Percentiles rank a stretch among this genome's conserved stretches.
Evolutionary conservation across 768 basidiomycete genomes (phyloP).

Genomic region (Trametes gibbosa): DNA sequence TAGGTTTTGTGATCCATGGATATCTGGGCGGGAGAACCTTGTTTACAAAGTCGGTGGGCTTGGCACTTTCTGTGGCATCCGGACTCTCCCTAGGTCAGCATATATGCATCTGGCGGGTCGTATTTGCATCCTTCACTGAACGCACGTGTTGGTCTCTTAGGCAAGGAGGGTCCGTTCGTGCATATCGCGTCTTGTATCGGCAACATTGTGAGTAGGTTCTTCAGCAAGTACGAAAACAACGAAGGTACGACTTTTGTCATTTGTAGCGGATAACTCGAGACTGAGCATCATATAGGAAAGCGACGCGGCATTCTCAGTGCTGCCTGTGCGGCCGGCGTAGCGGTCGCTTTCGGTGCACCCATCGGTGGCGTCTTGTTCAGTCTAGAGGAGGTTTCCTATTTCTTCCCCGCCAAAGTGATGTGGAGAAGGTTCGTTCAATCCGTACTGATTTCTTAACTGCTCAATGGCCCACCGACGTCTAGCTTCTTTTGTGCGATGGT

Average conservation of each 20-base stretch:
- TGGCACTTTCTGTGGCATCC: slow-evolving; percentile 89
- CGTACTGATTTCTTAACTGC: not conserved
- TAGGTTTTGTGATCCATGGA: slow-evolving; percentile 95
- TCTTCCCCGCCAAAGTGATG: slow-evolving; percentile 97
- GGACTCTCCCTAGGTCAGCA: slow-evolving; percentile 76
- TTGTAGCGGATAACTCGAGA: too few species aligned
- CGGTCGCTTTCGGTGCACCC: slow-evolving; percentile 96
- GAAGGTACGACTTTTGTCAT: slow-evolving; percentile 52
- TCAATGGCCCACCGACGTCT: slow-evolving; percentile 28
- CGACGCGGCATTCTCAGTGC: slow-evolving; percentile 93
- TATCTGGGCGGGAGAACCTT: slow-evolving; percentile 90
- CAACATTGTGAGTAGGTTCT: slow-evolving; percentile 86
- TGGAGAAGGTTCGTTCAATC: slow-evolving; percentile 73
- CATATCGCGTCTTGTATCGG: slow-evolving; percentile 92
- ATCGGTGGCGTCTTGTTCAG: slow-evolving; percentile 93
- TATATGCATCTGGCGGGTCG: slow-evolving; percentile 5
- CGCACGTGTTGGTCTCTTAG: slow-evolving; percentile 24
- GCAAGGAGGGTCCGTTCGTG: slow-evolving; percentile 79
- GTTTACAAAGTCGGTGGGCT: slow-evolving; percentile 85
- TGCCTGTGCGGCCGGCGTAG: slow-evolving; percentile 95
- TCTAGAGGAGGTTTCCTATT: slow-evolving; percentile 94
- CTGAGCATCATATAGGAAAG: slow-evolving; percentile 54
- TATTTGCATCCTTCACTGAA: not conserved
- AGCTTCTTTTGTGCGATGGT: slow-evolving; percentile 99
- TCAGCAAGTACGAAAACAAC: slow-evolving; percentile 90